Evolutionary conservation across 73 alveolate species (phyloP).

Genomic region (Uronychia binucleata): DNA sequence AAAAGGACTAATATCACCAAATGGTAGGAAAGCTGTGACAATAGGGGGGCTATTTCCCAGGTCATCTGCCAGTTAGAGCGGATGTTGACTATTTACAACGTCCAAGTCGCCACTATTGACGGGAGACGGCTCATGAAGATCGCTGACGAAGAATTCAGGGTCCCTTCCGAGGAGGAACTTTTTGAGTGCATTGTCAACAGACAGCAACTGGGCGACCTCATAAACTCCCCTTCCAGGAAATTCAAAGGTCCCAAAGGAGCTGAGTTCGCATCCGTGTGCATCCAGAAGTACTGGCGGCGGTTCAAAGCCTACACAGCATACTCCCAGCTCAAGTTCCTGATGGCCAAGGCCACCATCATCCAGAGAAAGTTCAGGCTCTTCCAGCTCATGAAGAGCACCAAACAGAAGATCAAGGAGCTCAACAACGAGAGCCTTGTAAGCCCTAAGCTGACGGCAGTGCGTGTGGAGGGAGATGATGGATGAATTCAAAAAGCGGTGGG

Average conservation of each 20-base stretch:
- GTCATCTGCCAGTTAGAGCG: constrained; percentile 58
- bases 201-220: constrained; percentile 37
- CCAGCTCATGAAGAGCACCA: constrained; percentile 62
- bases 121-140: constrained; percentile 52
- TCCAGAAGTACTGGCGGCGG: constrained; percentile 68
- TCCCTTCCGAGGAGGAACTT: constrained; percentile 50
- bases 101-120: constrained; percentile 66
- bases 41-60: constrained; percentile 50
- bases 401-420: constrained; percentile 54
- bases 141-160: constrained; percentile 57
- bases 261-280: constrained; percentile 62
- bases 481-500: constrained; percentile 68
- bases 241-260: constrained; percentile 69
- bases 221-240: constrained; percentile 45
- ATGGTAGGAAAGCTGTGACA: constrained; percentile 32
- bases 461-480: constrained; percentile 74
- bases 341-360: constrained; percentile 66
- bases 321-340: constrained; percentile 45
- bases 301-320: constrained; percentile 61
- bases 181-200: constrained; percentile 39
- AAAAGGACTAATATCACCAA: constrained; percentile 65
- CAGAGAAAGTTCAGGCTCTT: constrained; percentile 57
- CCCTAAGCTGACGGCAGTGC: neutral
- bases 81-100: constrained; percentile 45
- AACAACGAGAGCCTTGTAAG: constrained; percentile 40